These are phyloP conservation scores for Monosporascus sp. DNA, from an alignment of 2,329 filamentous ascomycete genomes.

Conservation along the genomic window DNA sequence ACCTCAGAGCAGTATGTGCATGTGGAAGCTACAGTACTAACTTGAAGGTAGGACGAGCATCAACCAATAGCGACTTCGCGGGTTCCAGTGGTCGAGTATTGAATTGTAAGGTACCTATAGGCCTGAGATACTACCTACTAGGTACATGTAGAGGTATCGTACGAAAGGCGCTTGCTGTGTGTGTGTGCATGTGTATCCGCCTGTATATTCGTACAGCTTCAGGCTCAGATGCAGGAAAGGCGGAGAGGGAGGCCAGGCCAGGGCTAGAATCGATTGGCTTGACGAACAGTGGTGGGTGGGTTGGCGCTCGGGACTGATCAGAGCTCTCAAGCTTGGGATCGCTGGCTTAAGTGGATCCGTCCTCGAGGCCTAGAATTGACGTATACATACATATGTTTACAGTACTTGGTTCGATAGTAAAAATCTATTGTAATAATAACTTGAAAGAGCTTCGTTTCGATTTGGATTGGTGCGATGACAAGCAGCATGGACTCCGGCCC, in stretches of 20 bases:
- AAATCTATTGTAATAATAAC: neutral
- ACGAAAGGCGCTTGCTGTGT: too few species aligned
- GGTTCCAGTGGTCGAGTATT: too few species aligned
- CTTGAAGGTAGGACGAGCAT: too few species aligned
- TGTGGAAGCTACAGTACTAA: too few species aligned
- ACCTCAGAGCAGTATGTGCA: too few species aligned
- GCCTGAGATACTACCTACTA: neutral
- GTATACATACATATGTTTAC: neutral
- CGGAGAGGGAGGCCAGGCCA: neutral
- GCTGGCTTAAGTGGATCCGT: neutral
- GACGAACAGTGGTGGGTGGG: too few species aligned
- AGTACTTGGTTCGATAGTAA: neutral
- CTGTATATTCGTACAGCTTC: neutral
- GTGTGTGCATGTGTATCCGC: too few species aligned
- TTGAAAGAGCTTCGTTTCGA: too few species aligned
- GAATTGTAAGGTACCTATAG: neutral
- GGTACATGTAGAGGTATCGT: neutral
- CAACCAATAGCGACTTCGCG: too few species aligned
- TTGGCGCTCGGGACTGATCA: neutral
- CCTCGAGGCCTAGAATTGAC: neutral
- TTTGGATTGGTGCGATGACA: too few species aligned
- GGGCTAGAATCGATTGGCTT: neutral
- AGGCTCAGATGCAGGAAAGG: neutral
- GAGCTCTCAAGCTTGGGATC: neutral
- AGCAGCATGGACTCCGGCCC: too few species aligned